Evolutionary conservation across 768 basidiomycete genomes (phyloP).

Genomic region (Boletus edulis): DNA sequence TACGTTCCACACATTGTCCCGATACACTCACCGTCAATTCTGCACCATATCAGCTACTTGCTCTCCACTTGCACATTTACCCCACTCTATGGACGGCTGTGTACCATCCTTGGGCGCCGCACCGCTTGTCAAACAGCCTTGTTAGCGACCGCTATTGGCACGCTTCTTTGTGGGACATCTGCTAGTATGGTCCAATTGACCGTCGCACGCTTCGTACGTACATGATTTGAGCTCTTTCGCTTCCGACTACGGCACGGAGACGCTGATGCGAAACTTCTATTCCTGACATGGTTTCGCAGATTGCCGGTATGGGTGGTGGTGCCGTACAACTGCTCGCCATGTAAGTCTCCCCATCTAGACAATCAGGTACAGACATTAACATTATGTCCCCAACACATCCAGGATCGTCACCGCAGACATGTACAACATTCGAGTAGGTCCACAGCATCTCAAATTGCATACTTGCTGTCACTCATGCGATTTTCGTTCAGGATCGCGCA

Average conservation of each 20-base stretch:
- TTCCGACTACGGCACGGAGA: neutral
- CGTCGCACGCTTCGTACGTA: conserved; percentile 27
- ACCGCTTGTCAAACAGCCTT: conserved; percentile 14
- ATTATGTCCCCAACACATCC: neutral
- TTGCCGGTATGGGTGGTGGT: conserved; percentile 22
- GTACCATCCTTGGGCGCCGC: conserved; percentile 12
- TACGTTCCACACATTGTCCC: neutral
- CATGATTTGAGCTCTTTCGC: neutral
- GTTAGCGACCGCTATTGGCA: conserved; percentile 3
- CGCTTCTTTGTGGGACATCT: conserved; percentile 13
- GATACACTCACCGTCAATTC: too few species aligned
- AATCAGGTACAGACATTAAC: neutral
- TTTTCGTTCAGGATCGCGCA: neutral
- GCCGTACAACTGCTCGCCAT: conserved; percentile 22
- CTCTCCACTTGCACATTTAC: conserved; percentile 19
- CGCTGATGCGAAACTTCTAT: neutral
- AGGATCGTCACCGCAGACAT: conserved; percentile 24
- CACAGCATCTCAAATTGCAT: neutral
- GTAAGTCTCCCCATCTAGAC: neutral
- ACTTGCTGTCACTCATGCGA: neutral
- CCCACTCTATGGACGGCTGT: conserved; percentile 18
- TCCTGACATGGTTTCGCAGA: neutral
- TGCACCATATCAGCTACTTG: neutral
- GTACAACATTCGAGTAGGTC: conserved; percentile 17
- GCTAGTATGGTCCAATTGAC: conserved; percentile 9